Percentiles rank a stretch among this genome's conserved stretches.
phyloP scores from a whole-genome alignment of 2,329 filamentous ascomycete species.

The Aspergillus fumigatus region DNA sequence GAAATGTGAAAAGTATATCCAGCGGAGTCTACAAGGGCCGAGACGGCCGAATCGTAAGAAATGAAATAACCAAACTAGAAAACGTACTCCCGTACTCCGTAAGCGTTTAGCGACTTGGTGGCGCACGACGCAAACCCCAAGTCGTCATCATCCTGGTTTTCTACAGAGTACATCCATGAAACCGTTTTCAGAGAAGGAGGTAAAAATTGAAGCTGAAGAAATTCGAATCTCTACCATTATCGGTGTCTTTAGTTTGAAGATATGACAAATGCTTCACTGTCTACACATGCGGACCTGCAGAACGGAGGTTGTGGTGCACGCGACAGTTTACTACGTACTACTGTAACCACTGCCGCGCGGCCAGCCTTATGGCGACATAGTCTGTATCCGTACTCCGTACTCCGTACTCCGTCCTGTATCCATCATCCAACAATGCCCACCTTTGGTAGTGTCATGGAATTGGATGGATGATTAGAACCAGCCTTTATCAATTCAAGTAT shows the following conservation, averaged over 20 bases:
- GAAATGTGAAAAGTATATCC: background rate
- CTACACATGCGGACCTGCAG: background rate
- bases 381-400: too few species aligned
- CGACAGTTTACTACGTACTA: background rate
- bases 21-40: too few species aligned
- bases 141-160: background rate
- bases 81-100: background rate
- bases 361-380: background rate
- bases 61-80: background rate
- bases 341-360: background rate
- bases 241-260: background rate
- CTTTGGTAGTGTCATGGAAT: too few species aligned
- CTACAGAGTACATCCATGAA: background rate
- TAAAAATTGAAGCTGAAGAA: background rate
- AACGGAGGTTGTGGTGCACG: background rate
- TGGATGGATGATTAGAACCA: background rate
- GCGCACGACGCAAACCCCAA: background rate
- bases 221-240: background rate
- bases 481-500: background rate
- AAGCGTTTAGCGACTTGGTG: background rate
- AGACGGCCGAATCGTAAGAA: background rate
- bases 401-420: too few species aligned
- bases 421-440: too few species aligned
- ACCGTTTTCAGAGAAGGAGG: background rate
- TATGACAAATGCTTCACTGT: background rate